A percentile compares a stretch with the other conserved stretches of the same genome.
phyloP scores from a whole-genome alignment of 1,139 yeast genomes.

The Candida sanyaensis region DNA sequence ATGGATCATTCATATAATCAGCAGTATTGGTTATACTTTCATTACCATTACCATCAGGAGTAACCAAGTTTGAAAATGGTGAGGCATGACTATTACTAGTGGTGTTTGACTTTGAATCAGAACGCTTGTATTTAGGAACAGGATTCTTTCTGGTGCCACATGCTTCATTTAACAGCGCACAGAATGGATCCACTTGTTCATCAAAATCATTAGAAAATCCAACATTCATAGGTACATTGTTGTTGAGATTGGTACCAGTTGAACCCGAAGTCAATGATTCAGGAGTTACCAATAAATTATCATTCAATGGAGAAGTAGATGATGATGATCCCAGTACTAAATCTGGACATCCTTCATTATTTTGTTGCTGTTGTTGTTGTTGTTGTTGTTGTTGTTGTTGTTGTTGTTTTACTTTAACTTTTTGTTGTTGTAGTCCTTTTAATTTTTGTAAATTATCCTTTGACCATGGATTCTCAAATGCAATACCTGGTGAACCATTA shows the following conservation, averaged over 20 bases:
- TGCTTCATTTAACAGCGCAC: slow-evolving; percentile 72
- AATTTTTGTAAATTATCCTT: slow-evolving; percentile 21
- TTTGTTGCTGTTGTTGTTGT: slow-evolving; percentile 14
- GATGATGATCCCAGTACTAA: slow-evolving; percentile 37
- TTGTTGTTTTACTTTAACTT: no score
- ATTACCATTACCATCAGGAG: slow-evolving; percentile 15
- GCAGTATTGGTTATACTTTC: slow-evolving; percentile 3
- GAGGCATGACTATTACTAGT: slow-evolving; percentile 13
- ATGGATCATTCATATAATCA: slow-evolving; percentile 29
- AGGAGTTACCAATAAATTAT: slow-evolving; percentile 39
- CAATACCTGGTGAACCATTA: slow-evolving; percentile 16
- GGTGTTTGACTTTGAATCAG: slow-evolving; percentile 14
- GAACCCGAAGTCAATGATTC: slow-evolving; percentile 22
- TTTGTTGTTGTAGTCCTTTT: slow-evolving; percentile 10
- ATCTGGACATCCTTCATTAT: slow-evolving; percentile 30
- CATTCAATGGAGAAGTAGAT: slow-evolving; percentile 43
- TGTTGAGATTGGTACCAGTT: slow-evolving; percentile 14
- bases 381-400: slow-evolving; percentile 10
- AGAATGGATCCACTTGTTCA: slow-evolving; percentile 60
- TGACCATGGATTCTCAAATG: slow-evolving; percentile 40
- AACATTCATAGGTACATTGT: slow-evolving; percentile 16
- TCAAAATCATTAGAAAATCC: slow-evolving; percentile 32
- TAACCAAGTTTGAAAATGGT: slow-evolving; percentile 20
- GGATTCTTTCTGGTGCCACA: slow-evolving; percentile 82
- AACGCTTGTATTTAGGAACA: slow-evolving; percentile 51